phyloP scores from a whole-genome alignment of 2,329 filamentous ascomycete species.

The Ceratocystis papillata region DNA sequence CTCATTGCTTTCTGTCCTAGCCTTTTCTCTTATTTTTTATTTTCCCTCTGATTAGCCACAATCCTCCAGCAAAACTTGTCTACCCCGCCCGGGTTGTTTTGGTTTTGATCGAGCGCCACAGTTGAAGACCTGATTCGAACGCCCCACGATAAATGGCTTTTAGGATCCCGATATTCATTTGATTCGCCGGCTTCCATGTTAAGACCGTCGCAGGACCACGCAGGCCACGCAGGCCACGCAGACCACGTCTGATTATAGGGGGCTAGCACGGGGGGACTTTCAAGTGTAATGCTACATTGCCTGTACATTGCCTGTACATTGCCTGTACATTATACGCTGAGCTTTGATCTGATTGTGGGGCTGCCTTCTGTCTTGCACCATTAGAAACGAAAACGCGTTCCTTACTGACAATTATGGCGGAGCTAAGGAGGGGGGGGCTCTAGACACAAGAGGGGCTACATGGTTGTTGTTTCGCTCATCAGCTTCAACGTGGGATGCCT shows the following conservation, averaged over 20 bases:
- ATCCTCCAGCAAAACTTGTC: constrained; percentile 1
- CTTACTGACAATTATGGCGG: background rate
- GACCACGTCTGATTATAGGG: background rate
- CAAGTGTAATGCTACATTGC: background rate
- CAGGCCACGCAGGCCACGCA: background rate
- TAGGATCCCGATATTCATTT: background rate
- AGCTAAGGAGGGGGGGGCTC: background rate
- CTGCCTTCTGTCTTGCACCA: background rate
- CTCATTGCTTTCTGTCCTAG: background rate
- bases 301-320: constrained; percentile 2
- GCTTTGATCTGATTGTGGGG: constrained; percentile 12
- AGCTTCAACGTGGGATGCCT: background rate
- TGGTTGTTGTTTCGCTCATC: background rate
- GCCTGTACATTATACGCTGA: background rate
- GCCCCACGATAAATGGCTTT: background rate
- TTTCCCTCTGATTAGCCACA: background rate
- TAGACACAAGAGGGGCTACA: constrained; percentile 5
- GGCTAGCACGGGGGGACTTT: background rate
- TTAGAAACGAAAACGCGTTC: background rate
- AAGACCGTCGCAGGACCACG: too few species aligned
- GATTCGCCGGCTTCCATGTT: background rate
- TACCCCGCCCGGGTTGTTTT: background rate
- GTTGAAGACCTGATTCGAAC: background rate
- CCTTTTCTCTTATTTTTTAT: background rate
- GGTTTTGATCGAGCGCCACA: background rate